Base-by-base conservation (phyloP, 768 basidiomycete genomes). In the Leccinum imitatum region DNA sequence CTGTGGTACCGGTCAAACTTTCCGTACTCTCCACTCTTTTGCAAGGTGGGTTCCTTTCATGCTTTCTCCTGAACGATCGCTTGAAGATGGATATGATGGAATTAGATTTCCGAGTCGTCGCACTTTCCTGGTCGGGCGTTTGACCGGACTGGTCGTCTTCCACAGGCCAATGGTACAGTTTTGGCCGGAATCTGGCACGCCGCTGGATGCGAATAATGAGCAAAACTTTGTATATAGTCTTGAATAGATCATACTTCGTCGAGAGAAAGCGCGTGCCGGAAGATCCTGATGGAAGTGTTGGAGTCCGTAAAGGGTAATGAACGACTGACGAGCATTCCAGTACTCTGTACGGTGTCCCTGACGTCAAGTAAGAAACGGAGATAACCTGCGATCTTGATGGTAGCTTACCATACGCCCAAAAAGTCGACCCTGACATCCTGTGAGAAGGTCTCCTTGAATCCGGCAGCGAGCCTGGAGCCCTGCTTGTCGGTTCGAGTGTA, bases 271-370 rank as follows among this genome's bases (percentile, higher is more conserved):
- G 90, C 91, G 52, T 94, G 91, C 14, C 91, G 79, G 72, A 93
- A 91, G 6, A 80, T 81, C 75, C 79, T 85, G 69, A 93, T 86
- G 14, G 80, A 78, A 21, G 72, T 76, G 66, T 91, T 88, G 17
- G 81, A 78, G 51, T 77, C 78, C 1, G 87, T 85, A 63, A 91
- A 93, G 0, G 91, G 91, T 25, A 93, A 75, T 1, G 76, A 80
- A 8, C 81, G 78, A 3, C 80, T 75, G 74, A 79, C 74, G 19
- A 93, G 58, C 1, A 88, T 64, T 0, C 91, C 91, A 25, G 90
- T 90, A 56, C 88, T 88, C 8, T 86, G 78, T 4, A 93, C 90
- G 0, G 91, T 93, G 59, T 93, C 91, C 91, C 90, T 83, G 58
- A 44, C 7, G 25, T 46, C 25, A 47, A 27, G 27, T 71, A 31